Conservation (phyloP, 495 filamentous ascomycete genomes). For the Pyrenula aspistea region DNA sequence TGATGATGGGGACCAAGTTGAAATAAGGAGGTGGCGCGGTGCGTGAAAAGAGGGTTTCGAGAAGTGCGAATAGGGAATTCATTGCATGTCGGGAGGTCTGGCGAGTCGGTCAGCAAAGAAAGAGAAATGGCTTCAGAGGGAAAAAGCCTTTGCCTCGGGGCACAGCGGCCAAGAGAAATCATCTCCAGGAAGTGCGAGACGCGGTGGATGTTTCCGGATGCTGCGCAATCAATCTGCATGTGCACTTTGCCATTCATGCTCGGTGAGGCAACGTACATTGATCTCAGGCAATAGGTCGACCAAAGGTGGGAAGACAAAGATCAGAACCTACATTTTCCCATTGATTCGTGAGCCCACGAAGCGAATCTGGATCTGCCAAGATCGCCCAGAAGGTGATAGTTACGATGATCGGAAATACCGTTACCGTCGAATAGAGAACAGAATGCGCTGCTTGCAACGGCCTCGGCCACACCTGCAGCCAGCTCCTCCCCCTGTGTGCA, state of each 20-base stretch:
- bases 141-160: neutral
- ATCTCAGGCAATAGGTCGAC: neutral
- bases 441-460: constrained; percentile 52
- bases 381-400: constrained; percentile 44
- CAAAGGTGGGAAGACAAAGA: constrained; percentile 1
- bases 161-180: neutral
- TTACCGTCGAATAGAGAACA: constrained; percentile 52
- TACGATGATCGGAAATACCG: constrained; percentile 56
- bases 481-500: constrained; percentile 35
- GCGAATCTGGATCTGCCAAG: constrained; percentile 2
- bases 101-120: constrained; percentile 16
- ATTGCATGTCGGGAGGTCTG: constrained; percentile 61
- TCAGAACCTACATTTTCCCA: constrained; percentile 53
- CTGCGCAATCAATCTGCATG: neutral
- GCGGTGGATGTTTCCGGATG: neutral
- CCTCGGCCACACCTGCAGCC: constrained; percentile 49
- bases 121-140: neutral
- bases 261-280: neutral
- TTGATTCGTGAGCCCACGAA: neutral
- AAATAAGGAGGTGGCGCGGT: constrained; percentile 37
- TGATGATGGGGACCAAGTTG: constrained; percentile 42
- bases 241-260: neutral
- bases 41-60: constrained; percentile 60
- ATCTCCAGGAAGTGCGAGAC: neutral
- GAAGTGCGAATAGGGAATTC: constrained; percentile 56